Base-by-base conservation (phyloP, 257 asterid species). In the Scutellaria minor region DNA sequence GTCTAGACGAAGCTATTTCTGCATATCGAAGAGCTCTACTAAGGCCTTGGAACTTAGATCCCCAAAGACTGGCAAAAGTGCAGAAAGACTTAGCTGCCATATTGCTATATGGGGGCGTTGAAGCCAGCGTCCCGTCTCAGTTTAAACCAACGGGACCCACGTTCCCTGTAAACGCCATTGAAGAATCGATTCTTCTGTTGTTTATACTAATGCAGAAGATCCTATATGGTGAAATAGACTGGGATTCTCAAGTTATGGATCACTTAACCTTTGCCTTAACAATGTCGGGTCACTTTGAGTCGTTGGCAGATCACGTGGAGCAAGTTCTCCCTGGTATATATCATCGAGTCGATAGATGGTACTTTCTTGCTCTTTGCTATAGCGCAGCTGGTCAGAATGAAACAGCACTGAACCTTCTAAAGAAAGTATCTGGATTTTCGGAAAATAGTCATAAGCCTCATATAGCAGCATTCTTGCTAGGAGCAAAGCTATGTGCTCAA, bases 301-400 rank as follows among this genome's bases (percentile, higher is more conserved):
- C 83, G 40, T 79, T 93, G 69, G 93, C 96, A 12, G 80, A 90
- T 73, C 87, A 85, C 10, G 79, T 89, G 67, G 98, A 90, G 81
- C 96, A 89, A 74, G 78, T 86, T 79, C 83, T 87, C 57, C 97
- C 98, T 0, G 88, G 97, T 9, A 61, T 79, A 48, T 87, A 89
- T 73, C 66, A 71, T 66, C 82, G 97, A 45, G 85, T 81, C 0
- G 88, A 89, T 79, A 86, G 96, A 55, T 93, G 98, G 98, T 90
- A 89, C 76, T 84, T 89, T 83, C 97, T 93, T 59, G 96, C 96
- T 55, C 94, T 93, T 8, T 90, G 94, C 80, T 90, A 87, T 60
- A 80, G 90, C 18, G 86, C 97, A 52, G 85, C 88, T 10, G 95
- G 93, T 40, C 94, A 89, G 77, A 71, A 83, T 77, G 78, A 76